Evolutionary conservation across 768 basidiomycete genomes (phyloP).

Genomic region (Sistotremastrum niveocremeum): DNA sequence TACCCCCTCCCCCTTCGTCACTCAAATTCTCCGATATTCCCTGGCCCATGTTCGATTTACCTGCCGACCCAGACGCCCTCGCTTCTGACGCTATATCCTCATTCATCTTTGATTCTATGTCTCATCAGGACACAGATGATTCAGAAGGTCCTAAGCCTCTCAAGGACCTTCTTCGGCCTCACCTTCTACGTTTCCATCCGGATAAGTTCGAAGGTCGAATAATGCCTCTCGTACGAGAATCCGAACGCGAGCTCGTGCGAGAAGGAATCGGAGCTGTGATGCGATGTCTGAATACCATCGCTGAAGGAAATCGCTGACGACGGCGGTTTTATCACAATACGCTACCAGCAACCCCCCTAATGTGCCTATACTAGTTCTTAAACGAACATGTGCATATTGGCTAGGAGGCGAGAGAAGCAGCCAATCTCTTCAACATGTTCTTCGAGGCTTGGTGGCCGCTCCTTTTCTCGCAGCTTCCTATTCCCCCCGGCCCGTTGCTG

Average conservation of each 20-base stretch:
- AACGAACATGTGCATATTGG: too few relatives aligned
- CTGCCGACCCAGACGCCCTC: constrained; percentile 29
- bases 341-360: too few relatives aligned
- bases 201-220: constrained; percentile 73
- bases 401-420: too few relatives aligned
- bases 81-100: constrained; percentile 39
- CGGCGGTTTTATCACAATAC: too few relatives aligned
- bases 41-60: constrained; percentile 43
- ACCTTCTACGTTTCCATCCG: constrained; percentile 63
- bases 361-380: too few relatives aligned
- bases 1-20: too few relatives aligned
- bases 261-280: constrained; percentile 54
- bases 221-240: constrained; percentile 33
- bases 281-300: constrained; percentile 42
- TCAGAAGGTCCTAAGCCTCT: constrained; percentile 29
- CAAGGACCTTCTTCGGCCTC: constrained; percentile 53
- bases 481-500: too few relatives aligned
- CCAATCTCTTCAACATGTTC: too few relatives aligned
- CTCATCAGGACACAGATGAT: constrained; percentile 3
- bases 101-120: constrained; percentile 35
- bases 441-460: too few relatives aligned
- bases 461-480: too few relatives aligned
- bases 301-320: constrained; percentile 19
- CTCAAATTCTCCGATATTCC: constrained; percentile 52
- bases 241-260: constrained; percentile 35